Evolutionary conservation across 768 basidiomycete species (phyloP).

Genomic region (Rhizopogon sp.): DNA sequence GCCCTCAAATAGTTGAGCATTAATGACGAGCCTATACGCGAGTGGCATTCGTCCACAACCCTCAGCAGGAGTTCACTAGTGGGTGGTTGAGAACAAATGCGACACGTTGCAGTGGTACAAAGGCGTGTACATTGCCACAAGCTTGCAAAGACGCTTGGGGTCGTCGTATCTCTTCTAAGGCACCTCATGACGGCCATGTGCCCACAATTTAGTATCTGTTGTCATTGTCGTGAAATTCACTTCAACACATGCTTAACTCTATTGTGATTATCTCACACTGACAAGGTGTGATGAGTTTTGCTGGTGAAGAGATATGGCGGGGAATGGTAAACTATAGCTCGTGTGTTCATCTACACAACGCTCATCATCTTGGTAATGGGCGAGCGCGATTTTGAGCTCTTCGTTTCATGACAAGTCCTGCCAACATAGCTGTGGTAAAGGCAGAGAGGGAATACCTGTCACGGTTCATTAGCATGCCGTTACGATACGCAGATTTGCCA

Average conservation of each 20-base stretch:
- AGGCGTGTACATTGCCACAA: not conserved
- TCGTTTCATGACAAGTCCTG: conserved; percentile 56
- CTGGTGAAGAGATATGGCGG: not conserved
- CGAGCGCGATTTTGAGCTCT: conserved; percentile 40
- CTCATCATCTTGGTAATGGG: conserved; percentile 48
- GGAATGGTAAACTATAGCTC: not conserved
- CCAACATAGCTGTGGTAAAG: conserved; percentile 81
- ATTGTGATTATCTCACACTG: not conserved
- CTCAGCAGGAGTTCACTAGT: not conserved
- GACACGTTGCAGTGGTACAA: not conserved
- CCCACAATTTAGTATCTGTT: not conserved
- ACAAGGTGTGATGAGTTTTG: not conserved
- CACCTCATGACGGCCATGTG: not conserved
- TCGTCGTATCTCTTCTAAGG: not conserved
- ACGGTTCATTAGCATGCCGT: not conserved
- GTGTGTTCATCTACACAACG: not conserved
- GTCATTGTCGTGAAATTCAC: too few relatives aligned
- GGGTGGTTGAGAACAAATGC: not conserved
- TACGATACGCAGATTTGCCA: not conserved
- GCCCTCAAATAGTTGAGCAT: not conserved
- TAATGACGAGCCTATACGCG: not conserved
- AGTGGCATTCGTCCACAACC: not conserved
- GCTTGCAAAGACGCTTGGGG: not conserved
- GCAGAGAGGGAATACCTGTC: conserved; percentile 85
- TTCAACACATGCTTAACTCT: not conserved